Percentiles rank a stretch among this genome's conserved stretches.
Evolutionary conservation across 352 stramenopile genomes (phyloP).

Genomic region (Globisporangium paddicum): DNA sequence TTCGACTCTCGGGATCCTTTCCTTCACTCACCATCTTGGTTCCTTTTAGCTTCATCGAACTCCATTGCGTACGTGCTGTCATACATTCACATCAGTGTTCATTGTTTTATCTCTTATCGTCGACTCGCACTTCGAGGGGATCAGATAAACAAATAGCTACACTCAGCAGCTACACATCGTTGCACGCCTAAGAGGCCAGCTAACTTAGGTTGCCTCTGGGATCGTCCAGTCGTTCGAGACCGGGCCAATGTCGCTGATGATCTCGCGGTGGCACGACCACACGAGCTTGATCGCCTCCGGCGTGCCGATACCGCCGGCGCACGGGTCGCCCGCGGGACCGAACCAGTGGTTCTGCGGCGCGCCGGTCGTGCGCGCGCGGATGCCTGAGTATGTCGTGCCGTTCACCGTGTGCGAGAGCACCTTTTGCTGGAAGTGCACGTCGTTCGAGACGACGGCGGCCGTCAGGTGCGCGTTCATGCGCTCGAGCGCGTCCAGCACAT

Average conservation of each 20-base stretch:
- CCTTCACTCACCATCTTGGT: too few species aligned
- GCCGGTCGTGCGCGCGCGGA: constrained; percentile 94
- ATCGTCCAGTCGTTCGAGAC: constrained; percentile 72
- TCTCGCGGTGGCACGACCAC: constrained; percentile 98
- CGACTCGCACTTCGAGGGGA: too few species aligned
- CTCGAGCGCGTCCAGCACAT: constrained; percentile 93
- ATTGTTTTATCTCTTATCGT: neutral
- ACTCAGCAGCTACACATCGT: too few species aligned
- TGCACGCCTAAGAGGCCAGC: too few species aligned
- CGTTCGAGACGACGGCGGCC: constrained; percentile 97
- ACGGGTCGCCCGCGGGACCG: constrained; percentile 94
- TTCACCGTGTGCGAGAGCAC: constrained; percentile 98
- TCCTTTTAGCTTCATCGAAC: too few species aligned
- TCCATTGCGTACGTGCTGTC: neutral
- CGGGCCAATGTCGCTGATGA: constrained; percentile 92
- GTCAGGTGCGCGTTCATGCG: constrained; percentile 97
- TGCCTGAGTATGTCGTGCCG: constrained; percentile 97
- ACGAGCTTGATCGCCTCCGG: constrained; percentile 98
- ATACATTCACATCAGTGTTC: neutral
- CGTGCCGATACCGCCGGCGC: constrained; percentile 96
- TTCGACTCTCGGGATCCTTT: too few species aligned
- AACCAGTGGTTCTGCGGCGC: constrained; percentile 96
- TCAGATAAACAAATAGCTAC: too few species aligned
- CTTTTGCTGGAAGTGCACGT: constrained; percentile 91
- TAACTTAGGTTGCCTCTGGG: constrained; percentile 77